Evolutionary conservation across 257 asterid species (phyloP), one percentile per base, ranked within the genome.

Genomic region (Nicotiana knightiana): DNA sequence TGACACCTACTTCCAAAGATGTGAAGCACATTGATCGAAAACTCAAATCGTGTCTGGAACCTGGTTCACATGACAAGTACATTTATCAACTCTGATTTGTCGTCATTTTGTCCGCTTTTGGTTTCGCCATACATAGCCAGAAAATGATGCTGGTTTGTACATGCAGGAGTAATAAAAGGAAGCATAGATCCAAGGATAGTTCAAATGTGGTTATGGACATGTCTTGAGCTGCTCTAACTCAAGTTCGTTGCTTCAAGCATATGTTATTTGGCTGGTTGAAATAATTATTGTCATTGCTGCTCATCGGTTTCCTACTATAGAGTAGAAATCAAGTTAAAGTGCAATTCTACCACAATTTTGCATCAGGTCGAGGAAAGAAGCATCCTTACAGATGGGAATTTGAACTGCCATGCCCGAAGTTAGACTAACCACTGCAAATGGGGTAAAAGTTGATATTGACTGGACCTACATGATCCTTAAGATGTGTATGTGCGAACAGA

Each of bases 1-100:
- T 88, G 90, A 93, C 94, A 43, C 99, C 96, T 62, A 85, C 93
- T 18, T 67, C 93, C 37, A 92, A 91, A 86, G 99, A 96, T 62
- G 96, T 96, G 81, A 96, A 96, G 90, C 99, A 96, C 94, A 92
- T 96, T 30, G 99, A 96, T 82, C 88, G 97, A 90, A 96, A 96
- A 85, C 97, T 96, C 57, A 96, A 93, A 89, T 91, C 95, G 0
- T 96, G 99, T 85, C 85, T 92, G 88, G 99, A 96, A 86, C 97
- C 99, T 21, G 88, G 92, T 85, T 88, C 94, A 46, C 99, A 94
- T 51, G 99, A 96, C 86, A 96, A 94, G 99, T 96, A 91, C 80
- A 57, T 10, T 85, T 84, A 24, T 65, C 67, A 78, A 73, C 88
- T 84, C 65, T 80, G 17, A 65, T 16, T 15, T 24, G 26, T 73